These are phyloP conservation scores for Nemophila menziesii DNA, from an alignment of 257 asterid genomes.

Conservation along the genomic window DNA sequence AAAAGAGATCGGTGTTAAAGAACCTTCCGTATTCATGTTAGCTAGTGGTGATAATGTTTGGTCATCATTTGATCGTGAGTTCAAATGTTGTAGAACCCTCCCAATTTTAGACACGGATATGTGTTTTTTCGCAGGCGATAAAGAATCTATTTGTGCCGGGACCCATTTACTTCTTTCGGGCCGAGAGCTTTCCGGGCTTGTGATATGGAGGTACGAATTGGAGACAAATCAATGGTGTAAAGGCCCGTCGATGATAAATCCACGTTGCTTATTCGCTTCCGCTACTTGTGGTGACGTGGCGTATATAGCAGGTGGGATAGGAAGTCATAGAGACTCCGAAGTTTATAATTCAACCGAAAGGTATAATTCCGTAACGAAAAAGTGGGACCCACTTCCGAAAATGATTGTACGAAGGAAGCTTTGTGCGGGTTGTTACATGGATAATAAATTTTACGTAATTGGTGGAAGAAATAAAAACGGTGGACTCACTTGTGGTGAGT, in stretches of 20 bases:
- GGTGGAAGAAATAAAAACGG: conserved; percentile 57
- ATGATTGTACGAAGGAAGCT: conserved; percentile 43
- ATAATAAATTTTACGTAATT: conserved; percentile 44
- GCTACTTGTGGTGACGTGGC: conserved; percentile 51
- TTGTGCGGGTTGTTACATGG: conserved; percentile 71
- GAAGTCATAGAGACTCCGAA: conserved; percentile 13
- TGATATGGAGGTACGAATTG: conserved; percentile 55
- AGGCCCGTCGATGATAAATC: conserved; percentile 61
- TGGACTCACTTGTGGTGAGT: conserved; percentile 62
- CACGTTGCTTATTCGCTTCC: conserved; percentile 68
- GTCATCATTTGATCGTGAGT: conserved; percentile 60
- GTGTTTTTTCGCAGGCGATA: conserved; percentile 52
- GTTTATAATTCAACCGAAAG: conserved; percentile 47
- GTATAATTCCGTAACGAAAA: conserved; percentile 31
- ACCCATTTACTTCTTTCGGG: conserved; percentile 61
- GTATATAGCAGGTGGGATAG: conserved; percentile 70
- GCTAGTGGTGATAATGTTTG: conserved; percentile 55
- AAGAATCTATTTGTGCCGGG: conserved; percentile 64
- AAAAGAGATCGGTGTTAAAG: conserved; percentile 29
- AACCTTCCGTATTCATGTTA: conserved; percentile 58
- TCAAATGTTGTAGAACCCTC: conserved; percentile 39
- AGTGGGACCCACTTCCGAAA: conserved; percentile 56
- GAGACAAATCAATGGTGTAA: conserved; percentile 46
- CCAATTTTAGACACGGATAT: conserved; percentile 53
- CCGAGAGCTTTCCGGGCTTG: conserved; percentile 53